A percentile compares a stretch with the other conserved stretches of the same genome.
Evolutionary conservation across 2,329 filamentous ascomycete species (phyloP).

Genomic region (Aspergillus ochraceus): DNA sequence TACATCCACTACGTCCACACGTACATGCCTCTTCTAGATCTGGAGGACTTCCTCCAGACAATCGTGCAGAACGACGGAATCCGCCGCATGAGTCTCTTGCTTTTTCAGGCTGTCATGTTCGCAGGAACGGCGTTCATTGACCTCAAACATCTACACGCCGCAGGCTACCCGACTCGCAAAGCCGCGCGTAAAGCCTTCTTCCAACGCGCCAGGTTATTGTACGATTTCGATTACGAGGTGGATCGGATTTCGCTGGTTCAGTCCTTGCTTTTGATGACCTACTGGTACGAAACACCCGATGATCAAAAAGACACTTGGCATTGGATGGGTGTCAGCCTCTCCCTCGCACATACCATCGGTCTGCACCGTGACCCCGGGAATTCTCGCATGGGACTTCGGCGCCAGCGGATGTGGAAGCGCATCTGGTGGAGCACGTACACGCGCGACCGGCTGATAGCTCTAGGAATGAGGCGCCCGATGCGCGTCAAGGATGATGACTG

Average conservation of each 20-base stretch:
- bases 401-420: constrained; percentile 85
- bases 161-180: constrained; percentile 76
- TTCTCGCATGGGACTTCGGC: constrained; percentile 70
- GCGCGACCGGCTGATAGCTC: constrained; percentile 85
- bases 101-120: constrained; percentile 96
- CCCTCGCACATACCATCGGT: constrained; percentile 88
- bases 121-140: constrained; percentile 86
- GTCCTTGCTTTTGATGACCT: constrained; percentile 86
- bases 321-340: constrained; percentile 96
- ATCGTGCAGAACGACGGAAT: constrained; percentile 68
- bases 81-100: constrained; percentile 73
- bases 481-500: constrained; percentile 92
- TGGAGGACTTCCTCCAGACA: constrained; percentile 58
- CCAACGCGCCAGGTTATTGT: constrained; percentile 82
- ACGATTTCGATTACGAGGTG: constrained; percentile 93
- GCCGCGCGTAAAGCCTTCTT: constrained; percentile 86
- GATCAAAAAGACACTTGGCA: constrained; percentile 98
- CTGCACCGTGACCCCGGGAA: constrained; percentile 82
- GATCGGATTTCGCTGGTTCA: constrained; percentile 89
- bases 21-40: constrained; percentile 83
- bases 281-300: constrained; percentile 96
- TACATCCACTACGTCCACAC: constrained; percentile 91
- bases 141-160: constrained; percentile 70
- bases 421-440: constrained; percentile 99
- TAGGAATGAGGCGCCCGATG: constrained; percentile 91